Evolutionary conservation across 345 rosid genomes (phyloP), one percentile per base, ranked within the genome.

Genomic region (Eucalyptus erythrocorys): DNA sequence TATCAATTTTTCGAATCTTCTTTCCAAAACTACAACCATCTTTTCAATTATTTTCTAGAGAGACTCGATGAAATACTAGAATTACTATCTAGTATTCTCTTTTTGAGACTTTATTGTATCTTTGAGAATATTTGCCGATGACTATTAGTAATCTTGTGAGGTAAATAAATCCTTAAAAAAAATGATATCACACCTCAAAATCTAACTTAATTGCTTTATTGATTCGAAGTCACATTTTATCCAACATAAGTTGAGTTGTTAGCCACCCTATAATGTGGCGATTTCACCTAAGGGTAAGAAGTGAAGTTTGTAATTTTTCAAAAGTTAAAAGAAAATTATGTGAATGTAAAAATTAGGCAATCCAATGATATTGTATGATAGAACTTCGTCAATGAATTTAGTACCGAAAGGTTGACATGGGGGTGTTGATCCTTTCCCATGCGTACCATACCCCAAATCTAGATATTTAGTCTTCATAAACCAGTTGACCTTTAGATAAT

Each of bases 1-100:
- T 0, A 51, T 51, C 2, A 51, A 7, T 0, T 51, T 17, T 19
- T 51, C 21, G 4, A 51, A 51, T 51, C 1, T 51, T 19, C 26
- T 51, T 51, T 51, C 0, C 1, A 51, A 51, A 51, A 51, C 1
- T 51, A 51, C 1, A 1, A 0, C 4, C 0, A 51, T 19, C 0
- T 51, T 51, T 19, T 19, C 4, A 51, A 51, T 19, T 51, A 2
- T 51, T 51, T 51, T 0, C 1, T 19, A 19, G 10, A 19, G 24
- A 19, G 0, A 51, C 5, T 51, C 2, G 0, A 1, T 51, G 10
- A 51, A 51, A 51, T 51, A 21, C 10, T 51, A 51, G 0, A 19
- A 19, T 51, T 51, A 51, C 2, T 19, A 51, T 51, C 0, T 19
- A 51, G 1, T 51, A 7, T 19, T 51, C 0, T 51, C 10, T 19